Evolutionary conservation across 148 eudicot species (phyloP), one percentile per base, ranked within the genome.

Genomic region (Chenopodium quinoa): DNA sequence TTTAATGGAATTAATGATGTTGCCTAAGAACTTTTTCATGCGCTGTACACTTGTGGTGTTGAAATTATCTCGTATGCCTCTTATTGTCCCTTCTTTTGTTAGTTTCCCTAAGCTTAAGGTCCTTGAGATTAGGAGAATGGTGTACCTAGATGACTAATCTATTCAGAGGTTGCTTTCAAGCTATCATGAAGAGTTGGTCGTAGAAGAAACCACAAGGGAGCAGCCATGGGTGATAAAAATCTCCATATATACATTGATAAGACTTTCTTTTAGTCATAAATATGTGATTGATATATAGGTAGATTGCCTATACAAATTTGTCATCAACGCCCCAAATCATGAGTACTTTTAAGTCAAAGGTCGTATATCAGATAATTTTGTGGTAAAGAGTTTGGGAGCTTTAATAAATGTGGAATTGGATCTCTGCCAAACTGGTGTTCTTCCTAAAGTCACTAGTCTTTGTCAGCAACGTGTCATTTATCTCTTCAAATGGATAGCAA

Each of bases 1-100:
- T 29, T 69, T 32, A 60, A 73, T 19, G 1, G 50, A 60, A 47
- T 9, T 23, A 75, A 48, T 70, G 20, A 52, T 29, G 40, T 63
- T 84, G 46, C 83, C 86, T 9, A 80, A 31, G 68, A 80, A 46
- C 16, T 31, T 84, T 60, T 84, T 75, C 14, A 69, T 68, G 19
- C 80, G 77, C 27, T 29, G 9, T 16, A 60, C 69, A 40, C 80
- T 84, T 16, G 69, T n/a, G 9, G 72, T 83, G 20, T 20, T 83
- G 37, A 84, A 75, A 76, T 56, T 84, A 46, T 84, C 86, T 1
- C 83, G 83, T 11, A 80, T 84, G 86, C 66, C 83, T 71, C 66
- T 84, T 32, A 64, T 48, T 47, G 73, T 80, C 32, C 86, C 86
- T 13, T 76, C 80, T 23, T 4, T 71, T 48, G 83, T 80, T 60